Evolutionary conservation across 2,329 filamentous ascomycete genomes (phyloP).

Genomic region (Teratosphaeria gauchensis): DNA sequence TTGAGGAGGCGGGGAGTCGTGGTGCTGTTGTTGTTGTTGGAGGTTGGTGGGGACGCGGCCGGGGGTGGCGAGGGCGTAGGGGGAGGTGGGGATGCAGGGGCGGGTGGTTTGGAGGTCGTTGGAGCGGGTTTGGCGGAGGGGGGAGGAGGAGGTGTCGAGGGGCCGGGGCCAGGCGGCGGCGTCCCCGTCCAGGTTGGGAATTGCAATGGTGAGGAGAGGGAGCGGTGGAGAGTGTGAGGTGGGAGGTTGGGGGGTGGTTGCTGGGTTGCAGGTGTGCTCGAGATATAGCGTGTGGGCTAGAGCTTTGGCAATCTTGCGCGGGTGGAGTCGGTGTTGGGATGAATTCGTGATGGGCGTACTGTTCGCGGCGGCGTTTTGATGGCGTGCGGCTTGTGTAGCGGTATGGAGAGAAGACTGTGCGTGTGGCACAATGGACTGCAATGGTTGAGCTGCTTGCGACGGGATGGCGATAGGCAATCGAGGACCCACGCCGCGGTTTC

Average conservation of each 20-base stretch:
- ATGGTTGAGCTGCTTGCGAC: constrained; percentile 3
- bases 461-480: background rate
- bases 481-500: background rate
- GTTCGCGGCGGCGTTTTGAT: background rate
- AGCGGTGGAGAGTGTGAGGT: background rate
- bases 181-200: background rate
- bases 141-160: background rate
- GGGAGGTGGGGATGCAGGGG: background rate
- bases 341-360: constrained; percentile 2
- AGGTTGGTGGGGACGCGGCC: background rate
- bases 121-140: background rate
- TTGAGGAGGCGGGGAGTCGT: background rate
- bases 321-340: background rate
- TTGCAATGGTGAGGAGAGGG: background rate
- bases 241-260: background rate
- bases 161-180: background rate
- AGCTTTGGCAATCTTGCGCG: background rate
- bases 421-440: background rate
- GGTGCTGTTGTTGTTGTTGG: background rate
- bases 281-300: background rate
- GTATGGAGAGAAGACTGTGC: background rate
- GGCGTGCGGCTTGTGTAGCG: background rate
- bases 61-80: background rate
- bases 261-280: background rate
- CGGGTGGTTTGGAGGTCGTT: background rate